phyloP scores from a whole-genome alignment of 2,329 filamentous ascomycete species.

The Coleophoma cylindrospora region DNA sequence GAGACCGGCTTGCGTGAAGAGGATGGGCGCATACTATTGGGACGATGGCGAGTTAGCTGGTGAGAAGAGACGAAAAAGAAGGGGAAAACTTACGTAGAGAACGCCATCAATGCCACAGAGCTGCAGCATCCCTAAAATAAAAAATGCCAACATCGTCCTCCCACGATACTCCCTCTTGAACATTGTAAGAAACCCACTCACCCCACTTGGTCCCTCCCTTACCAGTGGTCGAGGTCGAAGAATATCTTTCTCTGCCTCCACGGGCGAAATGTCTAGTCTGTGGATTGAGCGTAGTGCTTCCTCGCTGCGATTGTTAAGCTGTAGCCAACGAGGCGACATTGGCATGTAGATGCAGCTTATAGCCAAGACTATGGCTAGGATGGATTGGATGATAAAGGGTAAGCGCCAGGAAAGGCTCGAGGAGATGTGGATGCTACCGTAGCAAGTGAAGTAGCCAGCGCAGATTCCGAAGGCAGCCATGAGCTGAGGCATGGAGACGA shows the following conservation, averaged over 20 bases:
- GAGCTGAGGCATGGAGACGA: conserved; percentile 49
- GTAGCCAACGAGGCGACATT: conserved; percentile 54
- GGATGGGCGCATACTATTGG: conserved; percentile 48
- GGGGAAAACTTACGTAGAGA: conserved; percentile 41
- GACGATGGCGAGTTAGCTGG: neutral
- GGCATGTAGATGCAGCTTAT: conserved; percentile 37
- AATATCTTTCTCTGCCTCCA: neutral
- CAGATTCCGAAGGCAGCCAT: conserved; percentile 44
- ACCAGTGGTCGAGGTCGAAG: neutral
- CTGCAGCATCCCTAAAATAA: conserved; percentile 51
- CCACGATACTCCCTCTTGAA: conserved; percentile 34
- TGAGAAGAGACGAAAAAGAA: neutral
- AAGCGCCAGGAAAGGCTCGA: conserved; percentile 49
- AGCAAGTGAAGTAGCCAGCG: conserved; percentile 55
- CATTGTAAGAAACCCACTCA: conserved; percentile 2
- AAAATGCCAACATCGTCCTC: conserved; percentile 44
- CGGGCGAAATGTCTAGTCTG: neutral
- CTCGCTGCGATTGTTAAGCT: conserved; percentile 35
- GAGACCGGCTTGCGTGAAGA: conserved; percentile 55
- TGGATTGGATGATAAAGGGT: conserved; percentile 45
- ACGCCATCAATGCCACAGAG: conserved; percentile 56
- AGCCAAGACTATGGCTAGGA: conserved; percentile 34
- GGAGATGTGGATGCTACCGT: conserved; percentile 42
- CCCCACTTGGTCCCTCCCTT: neutral
- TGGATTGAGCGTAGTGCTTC: conserved; percentile 33